Base-by-base conservation (phyloP, 352 stramenopile species). In the Phytophthora uliginosa region DNA sequence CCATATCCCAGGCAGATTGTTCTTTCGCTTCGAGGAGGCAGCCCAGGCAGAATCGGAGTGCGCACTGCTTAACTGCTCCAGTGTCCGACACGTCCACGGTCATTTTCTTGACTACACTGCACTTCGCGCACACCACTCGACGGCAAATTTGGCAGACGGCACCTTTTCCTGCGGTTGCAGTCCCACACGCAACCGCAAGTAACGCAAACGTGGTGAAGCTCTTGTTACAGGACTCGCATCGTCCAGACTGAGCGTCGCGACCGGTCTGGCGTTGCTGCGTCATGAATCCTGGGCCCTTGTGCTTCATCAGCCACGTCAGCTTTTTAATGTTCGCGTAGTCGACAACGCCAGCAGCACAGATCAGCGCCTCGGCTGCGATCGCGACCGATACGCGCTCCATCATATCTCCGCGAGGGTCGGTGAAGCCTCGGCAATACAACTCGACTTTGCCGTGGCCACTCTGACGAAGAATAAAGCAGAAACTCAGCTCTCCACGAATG, bases 81-180 rank as follows among this genome's bases (percentile, higher is more conserved):
- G 80, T 71, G 7, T 51, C 17, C 2, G 75, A 73, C 12, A 90
- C 69, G 56, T 92, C 79, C n/a, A 92, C 59, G 2, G 82, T 83
- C 56, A 90, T 80, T 18, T 85, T 85, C 66, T 91, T 91, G 24
- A 82, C 38, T 4, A 91, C 75, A 12, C 69, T 83, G 62, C 85
- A 93, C 33, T 83, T 82, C 24, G 58, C 17, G 65, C 85, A 91
- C 9, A 89, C 71, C n/a, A 81, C 59, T 9, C 67, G 59, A 3
- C 67, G 74, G 47, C 85, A 93, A 20, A 86, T 83, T 54, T 88
- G 73, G 55, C 85, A 93, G 22, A 55, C 50, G 3, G 70, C 63
- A 26, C 73, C 73, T n/a, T 58, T 60, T 26, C 62, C 69, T 20
- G 34, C 36, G 6, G 59, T 64, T 20, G 58, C 58, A 24, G 59